phyloP scores from a whole-genome alignment of 1,139 yeast genomes.

The Protomyces arabidopsidicola region DNA sequence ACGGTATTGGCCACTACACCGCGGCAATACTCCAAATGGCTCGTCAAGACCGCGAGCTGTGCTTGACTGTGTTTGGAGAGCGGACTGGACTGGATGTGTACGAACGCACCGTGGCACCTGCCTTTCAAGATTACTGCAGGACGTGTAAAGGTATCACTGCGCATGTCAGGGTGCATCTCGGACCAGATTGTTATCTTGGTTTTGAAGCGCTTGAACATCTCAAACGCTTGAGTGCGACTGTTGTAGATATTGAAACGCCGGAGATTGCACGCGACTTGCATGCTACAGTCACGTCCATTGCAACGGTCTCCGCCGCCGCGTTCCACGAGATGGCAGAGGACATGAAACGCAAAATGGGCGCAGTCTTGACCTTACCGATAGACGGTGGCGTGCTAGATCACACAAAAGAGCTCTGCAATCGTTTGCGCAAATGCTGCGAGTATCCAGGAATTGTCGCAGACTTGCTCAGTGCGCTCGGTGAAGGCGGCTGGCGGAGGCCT shows the following conservation, averaged over 20 bases:
- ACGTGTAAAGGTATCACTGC: conserved; percentile 20
- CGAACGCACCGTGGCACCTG: conserved; percentile 5
- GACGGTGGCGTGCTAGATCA: conserved; percentile 22
- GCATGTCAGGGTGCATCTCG: conserved; percentile 17
- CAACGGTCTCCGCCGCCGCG: conserved; percentile 10
- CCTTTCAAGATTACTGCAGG: conserved; percentile 15
- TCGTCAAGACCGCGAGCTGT: conserved; percentile 15
- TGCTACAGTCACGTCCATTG: conserved; percentile 4
- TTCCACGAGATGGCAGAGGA: conserved; percentile 25
- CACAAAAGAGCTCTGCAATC: conserved; percentile 15
- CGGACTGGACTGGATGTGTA: conserved; percentile 5
- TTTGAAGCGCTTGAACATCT: conserved; percentile 27
- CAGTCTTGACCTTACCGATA: conserved; percentile 7
- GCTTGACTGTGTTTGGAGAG: conserved; percentile 22
- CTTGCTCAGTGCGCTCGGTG: conserved; percentile 23
- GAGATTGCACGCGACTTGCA: conserved; percentile 20
- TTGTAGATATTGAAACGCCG: conserved; percentile 17
- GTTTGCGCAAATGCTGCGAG: conserved; percentile 15
- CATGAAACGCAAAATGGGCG: conserved; percentile 7
- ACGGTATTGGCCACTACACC: conserved; percentile 29
- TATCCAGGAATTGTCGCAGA: conserved; percentile 18
- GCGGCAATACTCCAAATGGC: conserved; percentile 27
- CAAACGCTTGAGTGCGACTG: neutral
- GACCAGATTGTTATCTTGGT: conserved; percentile 25
- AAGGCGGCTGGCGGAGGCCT: conserved; percentile 28